Base-by-base conservation (phyloP, 306 rosid species). In the Trifolium pratense region DNA sequence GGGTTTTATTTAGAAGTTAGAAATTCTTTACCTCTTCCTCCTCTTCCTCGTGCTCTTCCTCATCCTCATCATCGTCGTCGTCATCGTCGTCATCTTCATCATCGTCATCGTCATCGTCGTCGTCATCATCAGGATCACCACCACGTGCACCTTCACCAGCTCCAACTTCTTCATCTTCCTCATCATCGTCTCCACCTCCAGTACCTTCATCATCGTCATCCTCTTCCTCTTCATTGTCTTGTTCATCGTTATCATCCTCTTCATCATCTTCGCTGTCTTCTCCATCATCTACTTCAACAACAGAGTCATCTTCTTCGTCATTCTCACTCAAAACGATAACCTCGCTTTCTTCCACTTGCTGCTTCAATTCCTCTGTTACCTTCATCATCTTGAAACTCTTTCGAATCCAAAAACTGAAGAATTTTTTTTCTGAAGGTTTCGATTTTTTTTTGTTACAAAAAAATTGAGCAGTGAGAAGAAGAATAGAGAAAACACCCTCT, bases 131-230 rank as follows among this genome's bases (percentile, higher is more conserved):
- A 9, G 74, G 77, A 16, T 29, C 81, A 29, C 79, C 86, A 15
- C 78, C 84, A 6, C 55, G 73, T 42, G 29, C 75, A 12, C 37
- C 83, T 10, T 64, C 79, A 8, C 32, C 77, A 16, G 23, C 80
- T 17, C 77, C 87, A 0, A 13, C 87, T 0, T 86, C 96, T 0
- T 52, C 90, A 0, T 83, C 89, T 0, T 66, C 78, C 1, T 66
- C 87, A 3, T 79, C 88, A 6, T 84, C 95, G 14, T 39, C 89
- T 13, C 81, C 97, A 4, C 78, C 90, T 8, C 79, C 87, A 75
- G 63, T 86, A 86, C 60, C 86, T 36, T 57, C 96, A 0, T 71
- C 82, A 0, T 73, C 78, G 0, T 89, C 92, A 0, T 86, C 90
- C 0, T 62, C 88, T 0, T 72, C 85, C 0, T 75, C 88, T 0